A percentile compares a stretch with the other conserved stretches of the same genome.
Evolutionary conservation across 2,329 filamentous ascomycete genomes (phyloP).

Genomic region (Aspergillus piperis): DNA sequence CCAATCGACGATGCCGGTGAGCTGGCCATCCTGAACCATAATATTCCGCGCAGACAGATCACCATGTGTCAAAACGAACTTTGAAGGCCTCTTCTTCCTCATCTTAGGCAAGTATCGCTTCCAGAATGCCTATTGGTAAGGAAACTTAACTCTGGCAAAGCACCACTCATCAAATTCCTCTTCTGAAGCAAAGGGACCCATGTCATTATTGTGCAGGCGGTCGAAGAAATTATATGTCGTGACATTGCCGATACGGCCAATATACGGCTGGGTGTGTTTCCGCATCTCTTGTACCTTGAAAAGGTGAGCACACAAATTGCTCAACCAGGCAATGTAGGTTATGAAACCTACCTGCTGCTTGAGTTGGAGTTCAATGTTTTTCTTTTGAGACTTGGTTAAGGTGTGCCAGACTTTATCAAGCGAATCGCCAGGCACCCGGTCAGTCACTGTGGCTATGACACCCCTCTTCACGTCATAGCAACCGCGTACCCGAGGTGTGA

Average conservation of each 20-base stretch:
- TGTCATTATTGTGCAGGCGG: conserved; percentile 14
- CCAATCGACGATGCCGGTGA: conserved; percentile 42
- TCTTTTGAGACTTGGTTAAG: conserved; percentile 17
- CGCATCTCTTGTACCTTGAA: conserved; percentile 14
- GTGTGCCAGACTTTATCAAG: conserved; percentile 22
- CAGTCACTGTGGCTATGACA: conserved; percentile 19
- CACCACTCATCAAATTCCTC: conserved; percentile 25
- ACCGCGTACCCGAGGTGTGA: neutral
- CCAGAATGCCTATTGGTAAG: conserved; percentile 18
- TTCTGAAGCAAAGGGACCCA: conserved; percentile 28
- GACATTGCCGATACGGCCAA: conserved; percentile 18
- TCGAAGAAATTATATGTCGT: conserved; percentile 19
- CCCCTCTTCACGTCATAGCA: neutral
- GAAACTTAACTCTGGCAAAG: conserved; percentile 14
- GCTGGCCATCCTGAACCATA: conserved; percentile 26
- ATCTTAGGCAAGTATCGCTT: conserved; percentile 17
- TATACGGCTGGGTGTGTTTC: conserved; percentile 14
- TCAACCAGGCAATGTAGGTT: too few species aligned
- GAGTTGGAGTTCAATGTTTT: conserved; percentile 19
- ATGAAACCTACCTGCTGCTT: conserved; percentile 12
- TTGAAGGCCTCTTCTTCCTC: conserved; percentile 9
- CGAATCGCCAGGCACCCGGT: conserved; percentile 22
- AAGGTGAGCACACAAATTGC: conserved; percentile 1
- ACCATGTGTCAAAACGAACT: conserved; percentile 16
- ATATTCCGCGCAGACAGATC: conserved; percentile 28